Percentiles rank a stretch among this genome's conserved stretches.
phyloP scores from a whole-genome alignment of 23 red algal genomes.

The Gracilaria caudata region DNA sequence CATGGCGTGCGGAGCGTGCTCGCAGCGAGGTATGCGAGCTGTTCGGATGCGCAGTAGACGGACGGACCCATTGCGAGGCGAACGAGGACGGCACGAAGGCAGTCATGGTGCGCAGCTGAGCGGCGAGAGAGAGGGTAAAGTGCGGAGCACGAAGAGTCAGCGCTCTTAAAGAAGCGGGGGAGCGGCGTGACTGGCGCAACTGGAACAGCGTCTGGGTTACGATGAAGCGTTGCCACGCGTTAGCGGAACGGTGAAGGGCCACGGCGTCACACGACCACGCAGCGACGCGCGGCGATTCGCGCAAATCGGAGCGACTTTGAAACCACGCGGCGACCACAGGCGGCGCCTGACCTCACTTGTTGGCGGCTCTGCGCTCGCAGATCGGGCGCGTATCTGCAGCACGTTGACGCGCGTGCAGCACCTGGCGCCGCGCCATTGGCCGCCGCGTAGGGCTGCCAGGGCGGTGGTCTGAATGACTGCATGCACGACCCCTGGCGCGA shows the following conservation, averaged over 20 bases:
- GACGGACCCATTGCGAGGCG: constrained; percentile 22
- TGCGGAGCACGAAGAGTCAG: no score
- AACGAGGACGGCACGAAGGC: constrained; percentile 23
- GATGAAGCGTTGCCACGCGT: background rate
- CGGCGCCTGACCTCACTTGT: background rate
- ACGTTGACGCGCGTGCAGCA: constrained; percentile 12
- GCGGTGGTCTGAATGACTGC: background rate
- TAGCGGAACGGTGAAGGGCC: background rate
- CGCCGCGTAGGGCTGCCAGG: background rate
- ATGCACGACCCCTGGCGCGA: background rate
- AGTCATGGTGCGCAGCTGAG: background rate
- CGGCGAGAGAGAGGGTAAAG: background rate
- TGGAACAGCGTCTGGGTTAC: background rate
- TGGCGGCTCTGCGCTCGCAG: background rate
- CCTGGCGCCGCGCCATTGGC: background rate
- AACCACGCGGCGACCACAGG: background rate
- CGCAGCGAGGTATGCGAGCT: background rate
- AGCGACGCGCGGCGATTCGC: background rate
- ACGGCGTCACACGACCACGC: background rate
- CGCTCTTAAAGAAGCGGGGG: no score
- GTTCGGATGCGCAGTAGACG: constrained; percentile 19
- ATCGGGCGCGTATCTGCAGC: constrained; percentile 22
- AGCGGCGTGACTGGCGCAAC: no score
- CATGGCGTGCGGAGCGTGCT: background rate
- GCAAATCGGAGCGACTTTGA: background rate